Evolutionary conservation across 2,329 filamentous ascomycete species (phyloP), one percentile per base, ranked within the genome.

Genomic region (Sarocladium kiliense): DNA sequence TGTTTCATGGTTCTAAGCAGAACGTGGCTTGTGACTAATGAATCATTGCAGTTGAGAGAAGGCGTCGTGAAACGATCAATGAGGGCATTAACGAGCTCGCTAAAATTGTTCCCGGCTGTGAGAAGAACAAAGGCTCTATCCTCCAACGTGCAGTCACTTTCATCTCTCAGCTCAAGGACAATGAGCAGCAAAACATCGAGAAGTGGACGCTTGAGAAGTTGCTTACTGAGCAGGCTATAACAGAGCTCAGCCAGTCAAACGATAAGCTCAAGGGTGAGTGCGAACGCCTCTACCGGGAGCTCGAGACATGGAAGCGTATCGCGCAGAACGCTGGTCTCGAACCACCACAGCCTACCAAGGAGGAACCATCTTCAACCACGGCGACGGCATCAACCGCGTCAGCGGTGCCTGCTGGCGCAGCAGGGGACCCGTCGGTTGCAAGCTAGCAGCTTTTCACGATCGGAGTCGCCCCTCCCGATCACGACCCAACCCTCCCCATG

Each of bases 41-140:
- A 11, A 4, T 9, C 30, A 34, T 18, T 39, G 14, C 55, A 97
- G 94, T 99, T 59, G 94, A 99, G 74, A 91, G 94, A 58, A 90
- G 94, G 57, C 91, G 94, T 44, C 89, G 94, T 60, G 94, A 99
- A 73, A 97, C 94, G 0, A 99, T 99, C 70, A 99, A 99, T 62
- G 94, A 99, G 73, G 94, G 94, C 51, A 99, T 99, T 64, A 97
- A 97, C 66, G 94, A 97, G 71, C 83, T 99, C 27, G 90, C 93
- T 62, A 97, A 97, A 75, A 96, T 99, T 61, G 94, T 99, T 0
- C 94, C 94, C 0, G 91, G 91, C 14, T 97, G 93, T 65, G 94
- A 99, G 73, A 99, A 97, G 79, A 97, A 99, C 77, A 99, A 99
- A 74, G 94, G 94, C 1, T 95, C 91, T 2, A 97, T 99, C 60